phyloP scores from a whole-genome alignment of 169 alveolate genomes.

The Neospora caninum region DNA sequence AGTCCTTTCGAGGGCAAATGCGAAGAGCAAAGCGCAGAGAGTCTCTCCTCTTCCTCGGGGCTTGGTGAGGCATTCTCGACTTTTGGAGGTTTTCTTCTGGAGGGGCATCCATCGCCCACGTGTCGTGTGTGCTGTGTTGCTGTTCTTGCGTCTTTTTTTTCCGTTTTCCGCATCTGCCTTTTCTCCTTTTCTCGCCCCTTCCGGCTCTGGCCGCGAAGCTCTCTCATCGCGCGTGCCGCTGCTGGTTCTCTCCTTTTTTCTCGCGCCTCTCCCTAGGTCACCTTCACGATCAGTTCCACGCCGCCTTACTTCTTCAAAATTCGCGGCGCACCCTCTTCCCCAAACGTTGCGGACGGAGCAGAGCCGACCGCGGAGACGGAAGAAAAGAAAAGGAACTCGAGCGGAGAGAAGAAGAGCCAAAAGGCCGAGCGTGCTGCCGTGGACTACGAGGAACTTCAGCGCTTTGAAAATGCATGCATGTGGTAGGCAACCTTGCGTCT shows the following conservation, averaged over 20 bases:
- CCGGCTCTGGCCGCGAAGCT: too few species aligned
- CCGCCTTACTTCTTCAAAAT: conserved; percentile 25
- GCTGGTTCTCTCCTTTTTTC: not conserved
- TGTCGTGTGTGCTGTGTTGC: too few species aligned
- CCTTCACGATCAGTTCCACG: not conserved
- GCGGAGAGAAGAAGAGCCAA: not conserved
- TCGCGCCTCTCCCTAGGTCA: not conserved
- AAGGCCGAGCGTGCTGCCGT: not conserved
- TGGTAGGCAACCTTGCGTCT: not conserved
- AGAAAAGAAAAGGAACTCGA: not conserved
- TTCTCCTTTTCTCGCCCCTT: not conserved
- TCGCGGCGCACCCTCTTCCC: not conserved
- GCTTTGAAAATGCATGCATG: conserved; percentile 58
- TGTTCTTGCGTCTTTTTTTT: not conserved
- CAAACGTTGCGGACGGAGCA: not conserved
- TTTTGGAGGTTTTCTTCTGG: too few species aligned
- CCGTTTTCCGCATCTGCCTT: not conserved
- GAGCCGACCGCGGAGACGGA: not conserved
- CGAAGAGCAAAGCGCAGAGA: too few species aligned
- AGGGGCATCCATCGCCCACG: too few species aligned
- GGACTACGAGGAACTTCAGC: conserved; percentile 27
- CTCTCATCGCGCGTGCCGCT: too few species aligned
- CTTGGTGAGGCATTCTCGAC: too few species aligned
- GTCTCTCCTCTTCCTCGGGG: too few species aligned
- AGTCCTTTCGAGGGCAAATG: too few species aligned